Evolutionary conservation across 768 basidiomycete genomes (phyloP).

Genomic region (Agrocybe chaxingu): DNA sequence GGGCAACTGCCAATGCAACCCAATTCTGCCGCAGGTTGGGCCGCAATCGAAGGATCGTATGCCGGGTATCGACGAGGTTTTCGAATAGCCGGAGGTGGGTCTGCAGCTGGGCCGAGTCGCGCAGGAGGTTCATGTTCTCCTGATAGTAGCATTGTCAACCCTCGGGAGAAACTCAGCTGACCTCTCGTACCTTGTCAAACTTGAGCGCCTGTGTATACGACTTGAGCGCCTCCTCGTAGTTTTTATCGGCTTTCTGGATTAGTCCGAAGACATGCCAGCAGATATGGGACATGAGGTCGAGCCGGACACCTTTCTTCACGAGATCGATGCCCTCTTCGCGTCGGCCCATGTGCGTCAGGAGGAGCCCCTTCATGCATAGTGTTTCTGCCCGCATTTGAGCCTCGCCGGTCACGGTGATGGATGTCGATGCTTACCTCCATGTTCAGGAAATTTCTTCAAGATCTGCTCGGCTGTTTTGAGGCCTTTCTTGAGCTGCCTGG

Average conservation of each 20-base stretch:
- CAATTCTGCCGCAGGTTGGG: conserved; percentile 87
- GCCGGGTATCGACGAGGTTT: conserved; percentile 75
- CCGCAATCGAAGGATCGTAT: conserved; percentile 73
- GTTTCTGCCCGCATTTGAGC: conserved; percentile 59
- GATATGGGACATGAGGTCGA: conserved; percentile 87
- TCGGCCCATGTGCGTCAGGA: conserved; percentile 75
- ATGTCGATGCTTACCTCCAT: conserved; percentile 69
- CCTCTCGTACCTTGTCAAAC: conserved; percentile 75
- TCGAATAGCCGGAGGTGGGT: conserved; percentile 84
- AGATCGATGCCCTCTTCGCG: conserved; percentile 81
- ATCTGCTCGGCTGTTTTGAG: conserved; percentile 90
- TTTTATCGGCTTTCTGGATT: conserved; percentile 90
- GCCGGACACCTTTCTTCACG: conserved; percentile 78
- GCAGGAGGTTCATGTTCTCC: conserved; percentile 93
- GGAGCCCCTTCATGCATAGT: conserved; percentile 92
- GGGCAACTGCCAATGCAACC: conserved; percentile 85
- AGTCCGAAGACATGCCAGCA: conserved; percentile 98
- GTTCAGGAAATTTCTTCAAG: conserved; percentile 92
- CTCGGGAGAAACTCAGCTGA: neutral
- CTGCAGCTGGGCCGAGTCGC: conserved; percentile 86
- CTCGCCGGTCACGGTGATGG: neutral
- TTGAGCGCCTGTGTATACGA: conserved; percentile 87
- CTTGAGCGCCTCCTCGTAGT: conserved; percentile 91
- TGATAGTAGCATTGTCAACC: conserved; percentile 24
- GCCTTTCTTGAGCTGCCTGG: conserved; percentile 84